phyloP scores from a whole-genome alignment of 2,329 filamentous ascomycete genomes.

The Apiospora kogelbergensis region DNA sequence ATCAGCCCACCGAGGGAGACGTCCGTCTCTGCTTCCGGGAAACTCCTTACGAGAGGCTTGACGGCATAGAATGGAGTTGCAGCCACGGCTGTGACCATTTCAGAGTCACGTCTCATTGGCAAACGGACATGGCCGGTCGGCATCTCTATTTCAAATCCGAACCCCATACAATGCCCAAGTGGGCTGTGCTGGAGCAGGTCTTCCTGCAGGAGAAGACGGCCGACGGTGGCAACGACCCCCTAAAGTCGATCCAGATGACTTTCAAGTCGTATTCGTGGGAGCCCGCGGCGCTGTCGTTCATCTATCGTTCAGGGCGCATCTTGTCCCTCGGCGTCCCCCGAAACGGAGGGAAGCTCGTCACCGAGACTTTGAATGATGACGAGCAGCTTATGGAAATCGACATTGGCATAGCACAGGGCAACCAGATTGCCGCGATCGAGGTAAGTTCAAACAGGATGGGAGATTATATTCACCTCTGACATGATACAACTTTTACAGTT shows the following conservation, averaged over 20 bases:
- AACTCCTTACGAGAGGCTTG: slow-evolving; percentile 21
- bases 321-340: slow-evolving; percentile 15
- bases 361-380: slow-evolving; percentile 13
- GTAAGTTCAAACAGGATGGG: slow-evolving; percentile 11
- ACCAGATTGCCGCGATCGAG: slow-evolving; percentile 17
- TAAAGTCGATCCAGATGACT: slow-evolving; percentile 16
- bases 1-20: slow-evolving; percentile 13
- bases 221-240: slow-evolving; percentile 13
- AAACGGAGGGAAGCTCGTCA: slow-evolving; percentile 9
- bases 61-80: slow-evolving; percentile 20
- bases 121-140: not conserved
- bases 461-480: not conserved
- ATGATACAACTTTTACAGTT: not conserved
- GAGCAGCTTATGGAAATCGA: slow-evolving; percentile 19
- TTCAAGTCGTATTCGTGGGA: slow-evolving; percentile 18
- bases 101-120: slow-evolving; percentile 13
- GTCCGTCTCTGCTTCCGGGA: slow-evolving; percentile 19
- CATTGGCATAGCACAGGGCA: slow-evolving; percentile 13
- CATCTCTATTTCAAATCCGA: slow-evolving; percentile 8
- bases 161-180: not conserved
- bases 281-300: slow-evolving; percentile 18
- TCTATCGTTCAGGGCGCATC: slow-evolving; percentile 16
- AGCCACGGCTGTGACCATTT: slow-evolving; percentile 23
- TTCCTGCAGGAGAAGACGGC: slow-evolving; percentile 16
- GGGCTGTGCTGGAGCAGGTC: slow-evolving; percentile 18